Percentiles rank a stretch among this genome's conserved stretches.
These are phyloP conservation scores for Eucalyptus camaldulensis DNA, from an alignment of 345 rosid species.

Conservation along the genomic window DNA sequence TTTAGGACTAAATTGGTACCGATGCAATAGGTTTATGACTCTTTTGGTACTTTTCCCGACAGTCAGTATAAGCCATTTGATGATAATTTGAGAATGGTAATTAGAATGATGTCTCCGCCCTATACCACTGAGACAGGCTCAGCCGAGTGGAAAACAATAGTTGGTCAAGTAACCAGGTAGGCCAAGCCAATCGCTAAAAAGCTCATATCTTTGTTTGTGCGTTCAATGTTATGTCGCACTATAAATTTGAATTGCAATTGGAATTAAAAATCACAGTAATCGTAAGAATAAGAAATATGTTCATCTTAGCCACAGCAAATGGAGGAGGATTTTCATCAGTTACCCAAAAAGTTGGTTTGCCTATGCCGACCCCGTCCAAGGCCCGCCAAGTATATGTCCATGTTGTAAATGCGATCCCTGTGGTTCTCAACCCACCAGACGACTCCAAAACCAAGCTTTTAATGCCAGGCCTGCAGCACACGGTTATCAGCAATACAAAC, in stretches of 20 bases:
- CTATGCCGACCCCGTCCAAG: constrained; percentile 1
- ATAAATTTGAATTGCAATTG: neutral
- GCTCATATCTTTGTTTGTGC: neutral
- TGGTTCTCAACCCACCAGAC: constrained; percentile 31
- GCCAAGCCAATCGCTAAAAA: neutral
- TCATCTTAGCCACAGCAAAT: neutral
- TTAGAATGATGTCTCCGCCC: neutral
- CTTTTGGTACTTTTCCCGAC: no score
- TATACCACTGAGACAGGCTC: neutral
- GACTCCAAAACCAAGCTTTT: constrained; percentile 62
- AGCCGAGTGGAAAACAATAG: neutral
- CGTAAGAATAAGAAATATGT: neutral
- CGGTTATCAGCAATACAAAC: neutral
- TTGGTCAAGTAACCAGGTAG: neutral
- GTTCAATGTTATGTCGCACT: no score
- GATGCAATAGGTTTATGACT: no score
- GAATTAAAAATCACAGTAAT: neutral
- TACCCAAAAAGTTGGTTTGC: neutral
- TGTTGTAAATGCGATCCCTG: constrained; percentile 39
- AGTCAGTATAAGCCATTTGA: neutral
- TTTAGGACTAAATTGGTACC: no score
- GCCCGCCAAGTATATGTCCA: constrained; percentile 37
- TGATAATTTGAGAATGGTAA: neutral
- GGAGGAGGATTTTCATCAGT: neutral
- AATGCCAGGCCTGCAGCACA: constrained; percentile 46